A percentile compares a stretch with the other conserved stretches of the same genome.
Evolutionary conservation across 2,329 filamentous ascomycete genomes (phyloP).

Genomic region (Lasiodiplodia sp.): DNA sequence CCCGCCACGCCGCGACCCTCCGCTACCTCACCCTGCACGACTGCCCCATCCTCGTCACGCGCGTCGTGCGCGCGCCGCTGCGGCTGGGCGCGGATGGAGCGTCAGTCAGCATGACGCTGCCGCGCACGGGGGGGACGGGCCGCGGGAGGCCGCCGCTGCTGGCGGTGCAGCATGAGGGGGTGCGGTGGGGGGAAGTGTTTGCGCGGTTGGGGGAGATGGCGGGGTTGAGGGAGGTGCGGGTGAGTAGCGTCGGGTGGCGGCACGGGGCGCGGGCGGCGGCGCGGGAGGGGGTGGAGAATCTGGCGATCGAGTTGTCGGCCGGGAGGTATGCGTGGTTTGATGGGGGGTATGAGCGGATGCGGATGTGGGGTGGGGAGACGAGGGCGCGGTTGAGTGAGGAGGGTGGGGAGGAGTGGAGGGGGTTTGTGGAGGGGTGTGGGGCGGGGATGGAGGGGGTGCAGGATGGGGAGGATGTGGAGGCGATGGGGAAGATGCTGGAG

Average conservation of each 20-base stretch:
- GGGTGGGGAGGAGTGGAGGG: background rate
- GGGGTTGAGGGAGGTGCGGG: background rate
- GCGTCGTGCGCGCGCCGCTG: background rate
- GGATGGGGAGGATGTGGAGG: background rate
- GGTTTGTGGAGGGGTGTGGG: background rate
- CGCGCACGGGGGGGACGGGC: background rate
- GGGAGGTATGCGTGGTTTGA: background rate
- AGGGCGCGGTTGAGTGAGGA: background rate
- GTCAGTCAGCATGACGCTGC: background rate
- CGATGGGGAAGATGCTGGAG: background rate
- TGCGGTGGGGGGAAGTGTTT: background rate
- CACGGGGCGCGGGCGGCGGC: background rate
- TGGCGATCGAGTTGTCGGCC: background rate
- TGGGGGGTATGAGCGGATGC: background rate
- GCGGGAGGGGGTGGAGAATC: background rate
- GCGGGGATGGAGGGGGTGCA: background rate
- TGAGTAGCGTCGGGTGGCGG: background rate
- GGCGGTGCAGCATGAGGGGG: background rate
- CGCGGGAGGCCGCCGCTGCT: background rate
- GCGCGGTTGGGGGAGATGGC: background rate
- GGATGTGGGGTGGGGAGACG: background rate
- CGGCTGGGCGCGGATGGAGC: background rate
- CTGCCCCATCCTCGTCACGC: slow-evolving; percentile 15
- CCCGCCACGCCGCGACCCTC: background rate
- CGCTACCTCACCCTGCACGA: background rate